Conservation (phyloP, 2,329 filamentous ascomycete genomes). For the Diaporthe sp. region DNA sequence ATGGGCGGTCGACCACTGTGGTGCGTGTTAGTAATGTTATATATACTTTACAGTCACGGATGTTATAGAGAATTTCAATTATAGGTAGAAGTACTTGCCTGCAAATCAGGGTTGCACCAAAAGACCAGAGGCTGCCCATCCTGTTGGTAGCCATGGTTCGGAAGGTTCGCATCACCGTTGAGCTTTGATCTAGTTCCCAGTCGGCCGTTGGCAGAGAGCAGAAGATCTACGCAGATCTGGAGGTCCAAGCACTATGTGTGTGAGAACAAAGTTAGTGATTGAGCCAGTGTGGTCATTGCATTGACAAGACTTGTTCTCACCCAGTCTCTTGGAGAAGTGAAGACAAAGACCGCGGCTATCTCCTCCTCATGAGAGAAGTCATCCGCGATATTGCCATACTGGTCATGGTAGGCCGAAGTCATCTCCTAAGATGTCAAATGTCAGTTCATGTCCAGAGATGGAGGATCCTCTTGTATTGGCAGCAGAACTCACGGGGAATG, state of each 20-base stretch:
- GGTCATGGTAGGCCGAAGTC: slow-evolving; percentile 49
- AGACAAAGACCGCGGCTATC: slow-evolving; percentile 52
- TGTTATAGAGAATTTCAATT: fast-evolving
- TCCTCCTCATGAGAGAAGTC: slow-evolving; percentile 59
- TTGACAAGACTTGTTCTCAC: neutral
- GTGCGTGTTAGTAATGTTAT: neutral
- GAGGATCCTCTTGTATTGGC: neutral
- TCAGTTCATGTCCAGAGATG: neutral
- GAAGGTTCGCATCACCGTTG: slow-evolving; percentile 61
- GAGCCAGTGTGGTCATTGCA: neutral
- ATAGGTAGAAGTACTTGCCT: slow-evolving; percentile 44
- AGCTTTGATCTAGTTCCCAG: slow-evolving; percentile 73
- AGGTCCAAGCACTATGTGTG: slow-evolving; percentile 42
- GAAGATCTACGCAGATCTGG: slow-evolving; percentile 46
- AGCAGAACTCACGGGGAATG: slow-evolving; percentile 45
- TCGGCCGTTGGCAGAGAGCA: slow-evolving; percentile 61
- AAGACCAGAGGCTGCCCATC: slow-evolving; percentile 76
- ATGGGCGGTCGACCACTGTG: slow-evolving; percentile 74
- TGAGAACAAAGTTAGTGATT: neutral
- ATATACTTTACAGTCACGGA: neutral
- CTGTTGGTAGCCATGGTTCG: slow-evolving; percentile 56
- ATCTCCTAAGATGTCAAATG: slow-evolving; percentile 45
- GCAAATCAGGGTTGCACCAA: slow-evolving; percentile 79
- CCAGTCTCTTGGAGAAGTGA: slow-evolving; percentile 53
- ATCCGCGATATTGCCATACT: slow-evolving; percentile 55